A percentile compares a stretch with the other conserved stretches of the same genome.
Evolutionary conservation across 192 early-diverging fungal genomes (phyloP).

Genomic region (Podila epicladia): DNA sequence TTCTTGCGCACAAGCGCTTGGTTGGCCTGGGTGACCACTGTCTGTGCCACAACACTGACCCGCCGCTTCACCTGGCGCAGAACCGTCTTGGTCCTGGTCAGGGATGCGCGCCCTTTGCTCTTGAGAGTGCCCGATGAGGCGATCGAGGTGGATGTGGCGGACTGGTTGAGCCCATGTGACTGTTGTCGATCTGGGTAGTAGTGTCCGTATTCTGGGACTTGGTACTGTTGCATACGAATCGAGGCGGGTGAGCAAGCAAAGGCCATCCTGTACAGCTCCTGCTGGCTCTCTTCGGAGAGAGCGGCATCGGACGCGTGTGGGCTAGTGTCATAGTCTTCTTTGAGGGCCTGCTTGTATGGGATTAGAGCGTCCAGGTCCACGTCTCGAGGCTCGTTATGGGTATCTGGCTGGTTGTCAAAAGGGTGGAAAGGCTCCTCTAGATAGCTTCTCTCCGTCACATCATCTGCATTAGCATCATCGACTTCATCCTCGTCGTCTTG

Average conservation of each 20-base stretch:
- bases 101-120: constrained; percentile 3
- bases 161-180: background rate
- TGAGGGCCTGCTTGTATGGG: background rate
- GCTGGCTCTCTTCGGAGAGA: background rate
- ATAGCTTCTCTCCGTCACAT: background rate
- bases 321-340: background rate
- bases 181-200: background rate
- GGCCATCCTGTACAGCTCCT: background rate
- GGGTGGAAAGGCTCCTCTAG: background rate
- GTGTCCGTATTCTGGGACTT: background rate
- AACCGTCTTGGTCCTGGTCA: constrained; percentile 27
- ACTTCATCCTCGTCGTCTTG: constrained; percentile 15
- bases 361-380: background rate
- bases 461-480: background rate
- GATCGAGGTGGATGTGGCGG: background rate
- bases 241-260: background rate
- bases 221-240: background rate
- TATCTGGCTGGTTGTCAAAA: background rate
- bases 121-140: constrained; percentile 17
- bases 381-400: background rate
- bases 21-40: constrained; percentile 13
- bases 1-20: constrained; percentile 15
- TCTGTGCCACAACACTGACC: constrained; percentile 12
- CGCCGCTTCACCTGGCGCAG: constrained; percentile 33
- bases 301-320: background rate